Conservation (phyloP, 1,284 basidiomycete species). For the Heterobasidion annosum region DNA sequence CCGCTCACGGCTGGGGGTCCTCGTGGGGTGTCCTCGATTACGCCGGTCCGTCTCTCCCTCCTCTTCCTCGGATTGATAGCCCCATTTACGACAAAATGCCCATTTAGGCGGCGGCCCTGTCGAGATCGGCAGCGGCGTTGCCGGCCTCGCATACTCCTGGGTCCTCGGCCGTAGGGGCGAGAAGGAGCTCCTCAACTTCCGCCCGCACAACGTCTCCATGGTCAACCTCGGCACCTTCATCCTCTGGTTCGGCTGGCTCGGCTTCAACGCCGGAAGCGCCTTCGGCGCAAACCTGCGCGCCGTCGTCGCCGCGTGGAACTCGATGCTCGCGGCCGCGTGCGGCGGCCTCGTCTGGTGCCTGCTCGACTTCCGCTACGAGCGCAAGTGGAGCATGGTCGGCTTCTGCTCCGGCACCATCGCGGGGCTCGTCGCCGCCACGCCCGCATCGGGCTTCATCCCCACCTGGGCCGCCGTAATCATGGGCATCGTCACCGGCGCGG, state of each 20-base stretch:
- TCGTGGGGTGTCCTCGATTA: slow-evolving; percentile 90
- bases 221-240: slow-evolving; percentile 84
- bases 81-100: neutral
- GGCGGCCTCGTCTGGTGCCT: slow-evolving; percentile 87
- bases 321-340: slow-evolving; percentile 72
- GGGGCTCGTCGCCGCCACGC: slow-evolving; percentile 88
- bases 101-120: slow-evolving; percentile 79
- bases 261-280: slow-evolving; percentile 70
- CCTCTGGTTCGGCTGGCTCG: slow-evolving; percentile 86
- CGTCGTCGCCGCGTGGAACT: slow-evolving; percentile 81
- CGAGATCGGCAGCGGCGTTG: slow-evolving; percentile 86
- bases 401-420: slow-evolving; percentile 78
- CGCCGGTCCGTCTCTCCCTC: slow-evolving; percentile 36
- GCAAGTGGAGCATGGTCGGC: slow-evolving; percentile 81
- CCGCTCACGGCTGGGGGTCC: slow-evolving; percentile 76
- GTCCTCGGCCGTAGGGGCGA: slow-evolving; percentile 69
- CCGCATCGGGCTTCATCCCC: slow-evolving; percentile 61
- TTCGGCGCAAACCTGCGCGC: slow-evolving; percentile 90
- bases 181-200: slow-evolving; percentile 80
- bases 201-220: slow-evolving; percentile 88
- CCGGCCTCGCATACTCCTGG: slow-evolving; percentile 86
- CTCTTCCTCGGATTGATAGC: neutral
- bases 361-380: slow-evolving; percentile 78
- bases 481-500: slow-evolving; percentile 65
- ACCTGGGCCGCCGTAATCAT: slow-evolving; percentile 69